These are phyloP conservation scores for Rhodocollybia butyracea DNA, from an alignment of 768 basidiomycete species.

Conservation along the genomic window DNA sequence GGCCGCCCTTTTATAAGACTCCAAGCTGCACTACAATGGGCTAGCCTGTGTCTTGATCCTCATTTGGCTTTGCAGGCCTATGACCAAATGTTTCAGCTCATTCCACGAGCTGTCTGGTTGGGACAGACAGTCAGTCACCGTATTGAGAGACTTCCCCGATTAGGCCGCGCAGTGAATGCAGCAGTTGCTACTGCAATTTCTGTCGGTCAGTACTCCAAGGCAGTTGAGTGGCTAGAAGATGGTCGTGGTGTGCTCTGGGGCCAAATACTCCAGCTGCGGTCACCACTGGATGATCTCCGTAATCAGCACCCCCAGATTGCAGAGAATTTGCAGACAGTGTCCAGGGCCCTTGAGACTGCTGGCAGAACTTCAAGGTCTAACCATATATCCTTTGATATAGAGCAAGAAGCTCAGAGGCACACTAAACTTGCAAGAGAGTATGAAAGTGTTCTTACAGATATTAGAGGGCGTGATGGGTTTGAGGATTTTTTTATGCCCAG, in stretches of 20 bases:
- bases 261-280: conserved; percentile 15
- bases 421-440: background rate
- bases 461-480: background rate
- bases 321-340: background rate
- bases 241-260: conserved; percentile 17
- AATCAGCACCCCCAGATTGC: conserved; percentile 9
- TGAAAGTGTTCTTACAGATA: background rate
- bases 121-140: background rate
- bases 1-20: background rate
- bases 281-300: conserved; percentile 13
- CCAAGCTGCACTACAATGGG: background rate
- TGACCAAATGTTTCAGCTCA: background rate
- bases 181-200: background rate
- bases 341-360: background rate
- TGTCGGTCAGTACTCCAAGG: background rate
- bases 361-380: background rate
- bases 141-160: background rate
- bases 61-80: background rate
- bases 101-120: background rate
- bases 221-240: conserved; percentile 17
- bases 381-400: background rate
- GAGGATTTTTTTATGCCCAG: background rate
- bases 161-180: background rate
- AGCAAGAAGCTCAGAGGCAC: background rate
- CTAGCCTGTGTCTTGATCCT: background rate